Evolutionary conservation across 441 rosid genomes (phyloP).

Genomic region (Corymbia calophylla): DNA sequence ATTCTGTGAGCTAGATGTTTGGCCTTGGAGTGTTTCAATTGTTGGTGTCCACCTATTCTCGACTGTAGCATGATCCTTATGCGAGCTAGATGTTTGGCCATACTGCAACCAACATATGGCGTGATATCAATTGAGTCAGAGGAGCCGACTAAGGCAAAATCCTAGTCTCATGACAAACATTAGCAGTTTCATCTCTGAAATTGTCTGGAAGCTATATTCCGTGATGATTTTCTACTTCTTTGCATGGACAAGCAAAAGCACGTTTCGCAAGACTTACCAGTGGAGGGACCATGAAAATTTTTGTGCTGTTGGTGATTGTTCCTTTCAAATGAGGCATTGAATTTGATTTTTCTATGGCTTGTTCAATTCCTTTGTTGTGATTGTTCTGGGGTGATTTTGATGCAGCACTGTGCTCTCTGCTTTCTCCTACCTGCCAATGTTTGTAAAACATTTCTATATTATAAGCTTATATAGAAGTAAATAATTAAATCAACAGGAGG

Average conservation of each 20-base stretch:
- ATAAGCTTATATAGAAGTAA: background rate
- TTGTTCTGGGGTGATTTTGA: background rate
- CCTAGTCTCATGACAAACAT: background rate
- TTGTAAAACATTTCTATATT: background rate
- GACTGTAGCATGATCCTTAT: background rate
- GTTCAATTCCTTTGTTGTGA: background rate
- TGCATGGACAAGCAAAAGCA: background rate
- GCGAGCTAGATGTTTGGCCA: background rate
- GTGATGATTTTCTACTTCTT: background rate
- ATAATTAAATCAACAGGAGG: background rate
- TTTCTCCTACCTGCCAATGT: background rate
- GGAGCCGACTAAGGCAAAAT: background rate
- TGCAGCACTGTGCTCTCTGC: background rate
- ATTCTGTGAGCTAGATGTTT: background rate
- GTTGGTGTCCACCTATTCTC: background rate
- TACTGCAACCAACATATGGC: background rate
- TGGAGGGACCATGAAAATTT: background rate
- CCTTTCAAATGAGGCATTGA: background rate
- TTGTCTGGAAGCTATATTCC: background rate
- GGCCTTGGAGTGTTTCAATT: background rate
- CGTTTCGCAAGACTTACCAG: background rate
- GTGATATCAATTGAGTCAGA: background rate
- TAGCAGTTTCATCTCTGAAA: background rate
- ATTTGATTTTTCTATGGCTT: background rate
- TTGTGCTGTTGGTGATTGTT: background rate